Percentiles rank a stretch among this genome's conserved stretches.
Conservation (phyloP, 2,329 filamentous ascomycete genomes). For the Aspergillus flavus region DNA sequence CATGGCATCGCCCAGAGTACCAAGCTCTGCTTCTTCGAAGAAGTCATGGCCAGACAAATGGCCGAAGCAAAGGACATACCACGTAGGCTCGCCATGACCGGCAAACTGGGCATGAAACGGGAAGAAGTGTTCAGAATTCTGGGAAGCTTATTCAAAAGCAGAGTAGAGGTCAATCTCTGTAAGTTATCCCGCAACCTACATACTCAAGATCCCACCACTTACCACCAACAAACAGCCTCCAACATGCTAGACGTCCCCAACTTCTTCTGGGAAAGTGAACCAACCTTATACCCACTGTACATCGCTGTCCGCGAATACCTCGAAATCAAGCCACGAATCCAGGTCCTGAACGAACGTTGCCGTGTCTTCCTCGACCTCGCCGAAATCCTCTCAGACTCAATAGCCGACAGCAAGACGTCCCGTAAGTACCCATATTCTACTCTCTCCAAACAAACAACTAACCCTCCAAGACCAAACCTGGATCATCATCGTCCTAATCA, state of each 20-base stretch:
- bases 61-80: slow-evolving; percentile 88
- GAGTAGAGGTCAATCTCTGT: slow-evolving; percentile 98
- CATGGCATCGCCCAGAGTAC: slow-evolving; percentile 98
- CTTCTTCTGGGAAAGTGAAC: slow-evolving; percentile 98
- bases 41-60: slow-evolving; percentile 95
- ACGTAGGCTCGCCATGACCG: slow-evolving; percentile 83
- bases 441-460: slow-evolving; percentile 17
- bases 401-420: slow-evolving; percentile 94
- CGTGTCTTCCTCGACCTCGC: slow-evolving; percentile 94
- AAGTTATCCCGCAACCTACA: slow-evolving; percentile 47
- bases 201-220: background rate
- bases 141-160: slow-evolving; percentile 85
- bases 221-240: slow-evolving; percentile 61
- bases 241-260: slow-evolving; percentile 96
- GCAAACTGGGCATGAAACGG: slow-evolving; percentile 85
- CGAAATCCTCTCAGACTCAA: slow-evolving; percentile 89
- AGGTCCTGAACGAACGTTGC: slow-evolving; percentile 95
- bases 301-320: slow-evolving; percentile 94
- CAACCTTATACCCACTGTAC: slow-evolving; percentile 91
- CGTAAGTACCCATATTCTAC: slow-evolving; percentile 40
- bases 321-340: slow-evolving; percentile 93
- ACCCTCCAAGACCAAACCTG: slow-evolving; percentile 71
- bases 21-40: slow-evolving; percentile 93
- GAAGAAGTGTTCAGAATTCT: slow-evolving; percentile 91
- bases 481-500: slow-evolving; percentile 95